Evolutionary conservation across 1,139 yeast genomes (phyloP), one percentile per base, ranked within the genome.

Genomic region (Geotrichum bryndzae): DNA sequence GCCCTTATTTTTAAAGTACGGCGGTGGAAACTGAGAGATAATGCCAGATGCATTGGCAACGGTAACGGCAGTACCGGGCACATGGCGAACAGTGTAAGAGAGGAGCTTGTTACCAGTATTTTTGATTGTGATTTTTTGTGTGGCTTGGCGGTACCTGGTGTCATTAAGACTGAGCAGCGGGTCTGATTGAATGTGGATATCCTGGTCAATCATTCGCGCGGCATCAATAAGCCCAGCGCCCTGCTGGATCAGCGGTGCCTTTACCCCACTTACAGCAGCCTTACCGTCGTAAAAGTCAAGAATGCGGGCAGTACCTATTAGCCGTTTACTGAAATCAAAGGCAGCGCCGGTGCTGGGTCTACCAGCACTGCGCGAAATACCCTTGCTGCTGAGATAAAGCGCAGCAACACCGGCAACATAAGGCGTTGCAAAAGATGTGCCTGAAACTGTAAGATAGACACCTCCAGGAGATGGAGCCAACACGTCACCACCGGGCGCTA

Each of bases 201-300:
- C 71, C 63, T 73, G 73, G 66, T 74, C 73, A 65, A 75, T 69
- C 67, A 75, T 68, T 25, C 73, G 74, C 48, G 73, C 74, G 18
- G 76, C 77, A 62, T 74, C 68, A 57, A 76, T 72, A 15, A 77
- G 71, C 41, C 70, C 70, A 2, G 68, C 66, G 35, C 70, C 70
- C 56, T 68, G 70, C 56, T 68, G 70, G 56, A 52, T 63, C 2
- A 66, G 53, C 2, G 69, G 68, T 15, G 65, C 67, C 7, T 35
- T 18, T 6, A 52, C 18, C 8, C 62, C 60, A 10, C 45, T 13
- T 23, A 51, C 27, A 45, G n/a, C 31, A 13, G 46, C n/a, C 5
- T 35, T 22, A 8, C 63, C 59, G 46, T 61, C 59, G 45, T 59
- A 65, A 13, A 61, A 57, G 10, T 56, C 52, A n/a, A 66, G 33